Evolutionary conservation across 768 basidiomycete genomes (phyloP), one percentile per base, ranked within the genome.

Genomic region (Collybiopsis luxurians): DNA sequence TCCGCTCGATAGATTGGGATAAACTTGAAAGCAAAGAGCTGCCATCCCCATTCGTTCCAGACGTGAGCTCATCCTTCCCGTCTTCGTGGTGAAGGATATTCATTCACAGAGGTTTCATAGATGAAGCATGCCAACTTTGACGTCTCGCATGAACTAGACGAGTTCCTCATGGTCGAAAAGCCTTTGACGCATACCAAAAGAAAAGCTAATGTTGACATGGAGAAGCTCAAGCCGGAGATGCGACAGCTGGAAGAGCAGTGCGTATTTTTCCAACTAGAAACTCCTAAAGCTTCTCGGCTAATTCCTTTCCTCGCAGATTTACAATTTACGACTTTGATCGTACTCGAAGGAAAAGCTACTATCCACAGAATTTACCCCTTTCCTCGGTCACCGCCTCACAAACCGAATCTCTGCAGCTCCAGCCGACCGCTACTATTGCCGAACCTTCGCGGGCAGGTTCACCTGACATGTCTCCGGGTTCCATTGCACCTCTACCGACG

Each of bases 91-190:
- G 47, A 52, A 23, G 24, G 15, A 23, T 27, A 44, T 15, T 23
- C 19, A 19, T 36, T 43, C 17, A 43, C 23, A 19, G 4, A 7
- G 24, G 17, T n/a, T 26, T 6, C 58, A 26, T 66, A 99, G 95
- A 85, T 89, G 71, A 95, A 95, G 69, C 89, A 89, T 72, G 92
- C 95, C n/a, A 98, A 99, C 71, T 99, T 98, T 71, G 96, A 99
- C 67, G 89, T 97, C 36, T 86, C 93, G 34, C 95, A 98, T 66
- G 97, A 98, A 75, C 82, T 99, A 10, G 95, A 99, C 68, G 97
- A 99, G 70, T 90, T 98, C 65, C 72, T 99, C 66, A 84, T 98
- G 81, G 95, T 95, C 52, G 96, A 98, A 74, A 98, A 98, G 69
- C 96, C 96, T n/a, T 75, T 98, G 55, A 97, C 93, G 55, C 94